phyloP scores from a whole-genome alignment of 495 filamentous ascomycete species.

The Podospora pseudocomata region DNA sequence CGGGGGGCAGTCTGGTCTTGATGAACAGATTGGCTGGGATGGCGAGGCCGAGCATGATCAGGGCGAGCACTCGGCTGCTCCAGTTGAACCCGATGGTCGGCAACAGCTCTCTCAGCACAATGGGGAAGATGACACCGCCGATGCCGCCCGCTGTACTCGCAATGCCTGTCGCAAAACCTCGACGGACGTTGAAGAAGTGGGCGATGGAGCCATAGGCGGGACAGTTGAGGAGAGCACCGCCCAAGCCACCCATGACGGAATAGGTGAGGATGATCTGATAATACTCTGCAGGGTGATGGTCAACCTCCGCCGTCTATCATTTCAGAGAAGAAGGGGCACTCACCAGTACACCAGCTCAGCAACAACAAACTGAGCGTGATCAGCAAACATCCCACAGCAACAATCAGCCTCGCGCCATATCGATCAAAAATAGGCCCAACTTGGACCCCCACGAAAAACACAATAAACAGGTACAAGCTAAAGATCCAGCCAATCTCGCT shows the following conservation, averaged over 20 bases:
- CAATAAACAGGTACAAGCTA: constrained; percentile 58
- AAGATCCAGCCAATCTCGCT: constrained; percentile 65
- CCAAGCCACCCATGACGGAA: constrained; percentile 53
- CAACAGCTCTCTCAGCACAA: constrained; percentile 50
- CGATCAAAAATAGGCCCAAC: constrained; percentile 66
- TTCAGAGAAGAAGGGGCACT: constrained; percentile 10
- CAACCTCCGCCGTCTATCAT: neutral
- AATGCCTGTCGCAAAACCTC: constrained; percentile 62
- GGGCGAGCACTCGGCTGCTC: constrained; percentile 55
- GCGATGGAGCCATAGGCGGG: constrained; percentile 58
- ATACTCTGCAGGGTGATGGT: constrained; percentile 38
- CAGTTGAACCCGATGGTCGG: constrained; percentile 54
- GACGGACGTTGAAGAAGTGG: constrained; percentile 60
- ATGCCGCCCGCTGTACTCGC: constrained; percentile 57
- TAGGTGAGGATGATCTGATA: constrained; percentile 66
- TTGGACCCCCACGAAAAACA: constrained; percentile 61
- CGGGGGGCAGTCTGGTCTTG: constrained; percentile 48
- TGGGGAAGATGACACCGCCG: constrained; percentile 60
- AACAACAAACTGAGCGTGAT: constrained; percentile 55
- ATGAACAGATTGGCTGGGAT: constrained; percentile 52
- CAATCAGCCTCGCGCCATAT: constrained; percentile 53
- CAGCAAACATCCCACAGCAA: constrained; percentile 49
- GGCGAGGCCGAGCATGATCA: constrained; percentile 55
- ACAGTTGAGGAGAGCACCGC: constrained; percentile 56
- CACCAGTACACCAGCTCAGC: constrained; percentile 45